Evolutionary conservation across 2,329 filamentous ascomycete species (phyloP).

Genomic region (Trichoderma simmonsii): DNA sequence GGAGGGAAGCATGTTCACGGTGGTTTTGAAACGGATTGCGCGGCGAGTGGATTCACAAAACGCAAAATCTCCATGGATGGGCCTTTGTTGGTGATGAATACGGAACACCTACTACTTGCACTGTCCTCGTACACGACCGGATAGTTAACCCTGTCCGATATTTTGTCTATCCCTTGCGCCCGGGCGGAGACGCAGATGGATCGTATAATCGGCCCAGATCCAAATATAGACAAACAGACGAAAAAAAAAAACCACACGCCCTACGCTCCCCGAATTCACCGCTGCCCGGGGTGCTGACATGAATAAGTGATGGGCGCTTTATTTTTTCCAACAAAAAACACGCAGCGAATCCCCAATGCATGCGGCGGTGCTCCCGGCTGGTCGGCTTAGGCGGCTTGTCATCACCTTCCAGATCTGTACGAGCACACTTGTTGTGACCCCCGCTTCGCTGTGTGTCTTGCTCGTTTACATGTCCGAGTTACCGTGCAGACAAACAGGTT

Average conservation of each 20-base stretch:
- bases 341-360: not conserved
- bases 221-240: not conserved
- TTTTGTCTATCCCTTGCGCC: not conserved
- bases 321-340: not conserved
- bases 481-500: not conserved
- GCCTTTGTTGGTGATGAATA: not conserved
- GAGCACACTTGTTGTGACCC: not conserved
- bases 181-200: not conserved
- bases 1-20: not conserved
- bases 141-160: not conserved
- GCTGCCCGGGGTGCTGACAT: not conserved
- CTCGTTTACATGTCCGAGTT: not conserved
- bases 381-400: not conserved
- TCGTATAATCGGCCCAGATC: not conserved
- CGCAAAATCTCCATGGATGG: not conserved
- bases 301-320: not conserved
- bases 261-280: not conserved
- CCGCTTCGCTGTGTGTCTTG: not conserved
- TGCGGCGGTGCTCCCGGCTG: not conserved
- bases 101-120: not conserved
- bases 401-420: constrained; percentile 10
- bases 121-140: not conserved
- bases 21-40: not conserved
- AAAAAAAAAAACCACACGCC: not conserved
- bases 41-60: not conserved